These are phyloP conservation scores for Haplographium delicatum DNA, from an alignment of 495 filamentous ascomycete genomes.

Conservation along the genomic window DNA sequence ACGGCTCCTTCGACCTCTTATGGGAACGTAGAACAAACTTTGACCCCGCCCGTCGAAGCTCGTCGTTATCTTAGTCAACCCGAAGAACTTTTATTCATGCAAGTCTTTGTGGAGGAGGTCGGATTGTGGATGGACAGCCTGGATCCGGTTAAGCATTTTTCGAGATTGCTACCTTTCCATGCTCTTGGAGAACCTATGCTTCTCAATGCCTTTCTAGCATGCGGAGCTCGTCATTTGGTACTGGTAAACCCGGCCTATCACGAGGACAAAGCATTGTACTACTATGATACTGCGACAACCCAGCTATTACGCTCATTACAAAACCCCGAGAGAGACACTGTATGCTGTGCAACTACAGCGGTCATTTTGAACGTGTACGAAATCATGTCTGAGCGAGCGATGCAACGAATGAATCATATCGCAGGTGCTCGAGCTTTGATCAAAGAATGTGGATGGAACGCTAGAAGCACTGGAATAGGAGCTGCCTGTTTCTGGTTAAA, in stretches of 20 bases:
- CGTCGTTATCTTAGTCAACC: constrained; percentile 58
- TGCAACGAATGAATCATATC: constrained; percentile 80
- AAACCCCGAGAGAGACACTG: constrained; percentile 75
- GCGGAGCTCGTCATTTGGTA: constrained; percentile 75
- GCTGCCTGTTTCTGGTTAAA: constrained; percentile 95
- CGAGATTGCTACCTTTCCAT: constrained; percentile 72
- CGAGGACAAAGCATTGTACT: constrained; percentile 71
- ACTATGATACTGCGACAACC: constrained; percentile 77
- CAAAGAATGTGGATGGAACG: constrained; percentile 87
- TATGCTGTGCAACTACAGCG: constrained; percentile 83
- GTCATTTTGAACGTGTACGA: constrained; percentile 90
- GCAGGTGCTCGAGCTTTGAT: constrained; percentile 82
- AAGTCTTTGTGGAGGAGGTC: constrained; percentile 87
- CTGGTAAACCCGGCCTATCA: constrained; percentile 64
- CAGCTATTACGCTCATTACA: constrained; percentile 68
- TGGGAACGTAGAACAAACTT: constrained; percentile 35
- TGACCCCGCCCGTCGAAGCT: constrained; percentile 47
- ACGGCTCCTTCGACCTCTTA: constrained; percentile 14
- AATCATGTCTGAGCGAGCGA: constrained; percentile 73
- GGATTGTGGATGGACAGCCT: constrained; percentile 93
- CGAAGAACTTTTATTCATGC: constrained; percentile 80
- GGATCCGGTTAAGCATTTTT: constrained; percentile 86
- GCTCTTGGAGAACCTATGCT: constrained; percentile 82
- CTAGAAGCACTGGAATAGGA: constrained; percentile 70
- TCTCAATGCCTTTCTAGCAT: constrained; percentile 86